A percentile compares a stretch with the other conserved stretches of the same genome.
Conservation (phyloP, 192 early-diverging fungal species). For the Coemansia sp. region DNA sequence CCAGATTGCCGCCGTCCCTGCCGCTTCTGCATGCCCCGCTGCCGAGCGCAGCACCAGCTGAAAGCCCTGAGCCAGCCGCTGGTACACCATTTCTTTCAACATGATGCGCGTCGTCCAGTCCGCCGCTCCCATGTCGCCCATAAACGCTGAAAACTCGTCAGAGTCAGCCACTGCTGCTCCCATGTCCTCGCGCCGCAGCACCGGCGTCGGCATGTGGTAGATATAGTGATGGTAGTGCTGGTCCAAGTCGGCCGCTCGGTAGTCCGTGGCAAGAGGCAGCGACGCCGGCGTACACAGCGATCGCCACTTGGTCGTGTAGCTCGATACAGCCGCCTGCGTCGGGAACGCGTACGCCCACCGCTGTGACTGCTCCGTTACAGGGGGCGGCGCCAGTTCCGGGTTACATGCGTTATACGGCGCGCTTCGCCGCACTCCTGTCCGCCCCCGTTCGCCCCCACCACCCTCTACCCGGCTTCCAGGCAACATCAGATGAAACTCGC, state of each 20-base stretch:
- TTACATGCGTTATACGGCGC: constrained; percentile 72
- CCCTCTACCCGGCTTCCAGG: constrained; percentile 11
- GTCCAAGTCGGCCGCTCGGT: constrained; percentile 64
- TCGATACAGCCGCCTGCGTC: constrained; percentile 56
- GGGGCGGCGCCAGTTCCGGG: constrained; percentile 57
- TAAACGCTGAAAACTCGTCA: constrained; percentile 40
- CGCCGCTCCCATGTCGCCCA: constrained; percentile 10
- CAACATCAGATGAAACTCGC: constrained; percentile 36
- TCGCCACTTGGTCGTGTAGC: constrained; percentile 77
- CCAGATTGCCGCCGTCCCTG: constrained; percentile 54
- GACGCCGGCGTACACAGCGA: constrained; percentile 91
- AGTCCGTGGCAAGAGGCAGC: constrained; percentile 90
- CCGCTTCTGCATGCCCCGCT: constrained; percentile 12
- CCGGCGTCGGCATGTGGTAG: constrained; percentile 42
- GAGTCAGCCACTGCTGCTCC: constrained; percentile 18
- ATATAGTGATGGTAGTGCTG: constrained; percentile 72
- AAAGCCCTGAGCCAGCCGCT: constrained; percentile 90
- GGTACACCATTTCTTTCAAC: constrained; percentile 80
- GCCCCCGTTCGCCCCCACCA: constrained; percentile 8
- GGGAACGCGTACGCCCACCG: constrained; percentile 93
- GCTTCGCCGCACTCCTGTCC: constrained; percentile 8
- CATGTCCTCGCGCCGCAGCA: constrained; percentile 18
- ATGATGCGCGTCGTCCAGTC: constrained; percentile 57
- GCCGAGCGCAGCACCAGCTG: constrained; percentile 54
- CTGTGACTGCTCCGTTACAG: constrained; percentile 64